phyloP scores from a whole-genome alignment of 768 basidiomycete genomes.

The Lactarius pseudohatsudake region DNA sequence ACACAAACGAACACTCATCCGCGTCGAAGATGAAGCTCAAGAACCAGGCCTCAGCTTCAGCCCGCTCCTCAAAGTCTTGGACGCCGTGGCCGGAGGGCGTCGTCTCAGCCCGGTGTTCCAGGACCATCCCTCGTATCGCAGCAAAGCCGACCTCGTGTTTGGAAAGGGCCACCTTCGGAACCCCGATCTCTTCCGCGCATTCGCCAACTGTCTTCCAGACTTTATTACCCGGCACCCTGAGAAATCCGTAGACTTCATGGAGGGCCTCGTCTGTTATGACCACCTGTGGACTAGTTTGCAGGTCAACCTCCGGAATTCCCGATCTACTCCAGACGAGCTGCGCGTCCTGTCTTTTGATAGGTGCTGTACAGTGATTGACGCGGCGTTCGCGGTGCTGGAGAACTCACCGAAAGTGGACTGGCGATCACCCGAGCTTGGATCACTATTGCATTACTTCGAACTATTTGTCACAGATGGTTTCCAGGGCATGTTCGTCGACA shows the following conservation, averaged over 20 bases:
- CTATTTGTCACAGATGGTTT: not conserved
- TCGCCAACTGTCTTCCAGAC: conserved; percentile 9
- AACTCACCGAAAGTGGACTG: conserved; percentile 8
- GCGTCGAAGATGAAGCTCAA: not conserved
- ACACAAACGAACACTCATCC: not conserved
- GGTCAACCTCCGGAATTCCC: conserved; percentile 3
- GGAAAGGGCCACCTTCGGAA: conserved; percentile 16
- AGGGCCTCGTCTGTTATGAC: conserved; percentile 5
- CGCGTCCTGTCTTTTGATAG: not conserved
- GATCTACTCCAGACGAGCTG: not conserved
- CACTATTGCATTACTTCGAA: conserved; percentile 5
- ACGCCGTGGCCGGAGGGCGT: not conserved
- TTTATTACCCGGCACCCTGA: too few species aligned
- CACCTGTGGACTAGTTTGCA: conserved; percentile 10
- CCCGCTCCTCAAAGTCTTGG: not conserved
- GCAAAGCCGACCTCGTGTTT: conserved; percentile 2
- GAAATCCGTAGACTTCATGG: too few species aligned
- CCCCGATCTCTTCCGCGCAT: conserved; percentile 2
- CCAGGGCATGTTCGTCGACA: conserved; percentile 1
- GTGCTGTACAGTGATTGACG: conserved; percentile 12
- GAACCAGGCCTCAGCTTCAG: conserved; percentile 1
- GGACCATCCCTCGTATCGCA: not conserved
- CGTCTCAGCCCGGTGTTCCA: conserved; percentile 1
- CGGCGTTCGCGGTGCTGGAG: not conserved
- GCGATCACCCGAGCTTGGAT: conserved; percentile 14